Base-by-base conservation (phyloP, 139 green algal genomes). In the Picochlorum sp. region DNA sequence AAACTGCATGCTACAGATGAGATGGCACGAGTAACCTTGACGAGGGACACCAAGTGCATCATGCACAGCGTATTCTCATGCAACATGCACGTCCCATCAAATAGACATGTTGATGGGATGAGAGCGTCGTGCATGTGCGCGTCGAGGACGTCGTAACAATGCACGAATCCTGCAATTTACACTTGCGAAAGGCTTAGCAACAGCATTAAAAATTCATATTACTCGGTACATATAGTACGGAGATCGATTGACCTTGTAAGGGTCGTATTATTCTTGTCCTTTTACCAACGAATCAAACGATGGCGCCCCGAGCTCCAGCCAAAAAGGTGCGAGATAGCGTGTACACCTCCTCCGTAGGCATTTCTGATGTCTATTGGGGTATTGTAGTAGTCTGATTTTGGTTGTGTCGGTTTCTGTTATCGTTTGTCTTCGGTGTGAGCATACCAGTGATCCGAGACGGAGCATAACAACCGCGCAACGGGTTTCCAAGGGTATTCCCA, bases 1-100 rank as follows among this genome's bases (percentile, higher is more conserved):
- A 23, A 65, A 70, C 15, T 26, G 64, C 8, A 77, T 77, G 64
- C 49, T 77, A 44, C 45, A 72, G 13, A 41, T 77, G 26, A 72
- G 64, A 28, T 76, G 69, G 69, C 30, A 8, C 21, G 63, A 76
- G 16, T 66, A 23, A 47, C 18, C 28, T 30, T 30, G 28, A 30
- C 28, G 28, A 30, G 28, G 28, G 28, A 30, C 28, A 30, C 0
- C 28, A 30, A 30, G 28, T 30, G 28, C 28, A 30, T 30, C 28
- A 30, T 30, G 28, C 28, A 30, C 28, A 30, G 28, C 28, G 28
- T 5, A 30, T 30, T 30, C 28, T 0, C 28, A 30, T 30, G 4
- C 28, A 30, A 30, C 28, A 30, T 15, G 15, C 13, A n/a, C 0
- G 8, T 59, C 52, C 52, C 47, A 55, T 23, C 10, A 21, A 55